These are phyloP conservation scores for Akanthomyces uredinophilus DNA, from an alignment of 2,329 filamentous ascomycete genomes.

Conservation along the genomic window DNA sequence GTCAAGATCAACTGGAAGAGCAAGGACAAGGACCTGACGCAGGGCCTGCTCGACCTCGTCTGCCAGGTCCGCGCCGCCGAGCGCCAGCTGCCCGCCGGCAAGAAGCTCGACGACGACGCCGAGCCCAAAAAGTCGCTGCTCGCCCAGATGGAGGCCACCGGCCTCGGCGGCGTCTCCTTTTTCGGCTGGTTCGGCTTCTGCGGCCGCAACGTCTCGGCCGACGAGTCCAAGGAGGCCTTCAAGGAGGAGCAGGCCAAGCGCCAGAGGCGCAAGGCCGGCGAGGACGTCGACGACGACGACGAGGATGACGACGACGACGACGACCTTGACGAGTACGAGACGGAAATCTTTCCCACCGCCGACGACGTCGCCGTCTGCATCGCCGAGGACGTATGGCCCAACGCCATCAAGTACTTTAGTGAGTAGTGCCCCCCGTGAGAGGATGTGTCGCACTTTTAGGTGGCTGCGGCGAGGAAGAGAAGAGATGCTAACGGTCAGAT, in stretches of 20 bases:
- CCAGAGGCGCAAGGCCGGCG: constrained; percentile 42
- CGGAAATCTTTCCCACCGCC: constrained; percentile 83
- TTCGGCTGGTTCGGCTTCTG: constrained; percentile 86
- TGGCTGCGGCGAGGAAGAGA: too few species aligned
- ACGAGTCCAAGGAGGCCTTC: constrained; percentile 61
- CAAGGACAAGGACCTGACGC: constrained; percentile 74
- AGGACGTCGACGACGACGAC: constrained; percentile 43
- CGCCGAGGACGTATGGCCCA: constrained; percentile 83
- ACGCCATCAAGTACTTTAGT: constrained; percentile 89
- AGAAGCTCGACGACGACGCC: constrained; percentile 33
- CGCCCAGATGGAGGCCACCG: constrained; percentile 53
- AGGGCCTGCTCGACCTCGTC: constrained; percentile 71
- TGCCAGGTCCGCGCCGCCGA: constrained; percentile 63
- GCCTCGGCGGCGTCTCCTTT: constrained; percentile 68
- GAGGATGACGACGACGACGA: constrained; percentile 58
- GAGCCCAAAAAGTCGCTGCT: constrained; percentile 46
- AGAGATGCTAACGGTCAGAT: constrained; percentile 4
- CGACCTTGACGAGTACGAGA: constrained; percentile 58
- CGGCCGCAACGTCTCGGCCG: constrained; percentile 62
- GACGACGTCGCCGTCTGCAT: constrained; percentile 77
- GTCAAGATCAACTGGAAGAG: constrained; percentile 81
- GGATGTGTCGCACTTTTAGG: too few species aligned
- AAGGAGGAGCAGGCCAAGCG: constrained; percentile 58
- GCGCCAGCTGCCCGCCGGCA: constrained; percentile 36
- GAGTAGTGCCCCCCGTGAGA: constrained; percentile 35